phyloP scores from a whole-genome alignment of 2,329 filamentous ascomycete species.

The Pseudogymnoascus sp. region DNA sequence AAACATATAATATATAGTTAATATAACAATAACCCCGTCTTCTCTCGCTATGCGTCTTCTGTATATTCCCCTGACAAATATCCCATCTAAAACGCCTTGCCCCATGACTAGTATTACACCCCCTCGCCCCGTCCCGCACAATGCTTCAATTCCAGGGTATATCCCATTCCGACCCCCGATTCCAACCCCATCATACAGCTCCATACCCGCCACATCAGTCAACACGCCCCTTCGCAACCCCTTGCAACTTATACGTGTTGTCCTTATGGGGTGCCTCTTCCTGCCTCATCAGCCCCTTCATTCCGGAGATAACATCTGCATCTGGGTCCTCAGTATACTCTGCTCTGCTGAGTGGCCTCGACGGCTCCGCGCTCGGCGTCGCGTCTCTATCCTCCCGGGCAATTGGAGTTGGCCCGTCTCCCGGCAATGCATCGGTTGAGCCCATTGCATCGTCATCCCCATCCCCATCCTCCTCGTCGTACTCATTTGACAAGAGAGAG shows the following conservation, averaged over 20 bases:
- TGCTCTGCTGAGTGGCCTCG: conserved; percentile 8
- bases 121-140: not conserved
- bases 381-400: not conserved
- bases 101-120: conserved; percentile 1
- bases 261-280: not conserved
- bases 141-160: conserved; percentile 6
- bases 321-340: conserved; percentile 36
- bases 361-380: conserved; percentile 16
- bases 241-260: not conserved
- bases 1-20: not conserved
- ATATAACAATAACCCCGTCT: not conserved
- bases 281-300: conserved; percentile 34
- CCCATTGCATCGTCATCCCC: not conserved
- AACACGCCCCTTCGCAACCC: not conserved
- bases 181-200: not conserved
- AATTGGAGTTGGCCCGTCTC: not conserved
- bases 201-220: not conserved
- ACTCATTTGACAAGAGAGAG: conserved; percentile 38
- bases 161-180: not conserved
- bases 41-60: conserved; percentile 2
- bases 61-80: not conserved
- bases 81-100: not conserved
- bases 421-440: not conserved
- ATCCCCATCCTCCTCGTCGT: conserved; percentile 22
- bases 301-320: conserved; percentile 51